Evolutionary conservation across 208 protist genomes (phyloP), one percentile per base, ranked within the genome.

Genomic region (Herpetomonas tarakana): DNA sequence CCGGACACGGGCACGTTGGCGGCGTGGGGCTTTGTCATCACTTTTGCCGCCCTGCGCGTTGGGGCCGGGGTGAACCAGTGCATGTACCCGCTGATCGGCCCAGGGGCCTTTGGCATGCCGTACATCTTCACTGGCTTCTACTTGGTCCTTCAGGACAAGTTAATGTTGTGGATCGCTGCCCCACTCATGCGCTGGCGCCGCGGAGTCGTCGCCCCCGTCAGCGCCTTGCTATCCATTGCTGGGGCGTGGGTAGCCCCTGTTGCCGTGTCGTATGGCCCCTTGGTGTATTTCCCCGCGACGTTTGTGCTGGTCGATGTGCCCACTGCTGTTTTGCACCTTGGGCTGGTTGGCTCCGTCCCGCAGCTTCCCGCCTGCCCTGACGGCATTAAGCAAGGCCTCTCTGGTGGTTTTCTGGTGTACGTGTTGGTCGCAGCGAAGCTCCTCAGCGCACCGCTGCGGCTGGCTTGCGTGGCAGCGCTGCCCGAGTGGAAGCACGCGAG

Each of bases 381-480:
- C 6, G 16, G 4, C 4, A 22, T 49, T 24, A 12, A 22, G 16
- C 16, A 49, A 4, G 44, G 44, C 19, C 6, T 49, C 16, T 11
- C 44, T 4, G 44, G 16, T 7, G 44, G 44, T 18, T 18, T 49
- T 22, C 44, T 49, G 3, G 19, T 19, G 9, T 52, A 74, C 51
- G 29, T 66, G 6, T 35, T 62, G 16, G n/a, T 53, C 2, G 18
- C 29, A 1, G 30, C 52, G 4, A 67, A 68, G 27, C 31, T 74
- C 0, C 18, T 68, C 2, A 54, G 55, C 4, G 68, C 60, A 18
- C 62, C 56, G 2, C 3, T 69, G 24, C 62, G 61, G 4, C 52
- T 68, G 12, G 50, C 11, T 28, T 11, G 28, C 16, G 49, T 39
- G 16, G 52, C 50, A 28, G 4, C n/a, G 16, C 19, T 57, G 39